A percentile compares a stretch with the other conserved stretches of the same genome.
Conservation (phyloP, 371 early-diverging fungal species). For the Funneliformis caledonium region DNA sequence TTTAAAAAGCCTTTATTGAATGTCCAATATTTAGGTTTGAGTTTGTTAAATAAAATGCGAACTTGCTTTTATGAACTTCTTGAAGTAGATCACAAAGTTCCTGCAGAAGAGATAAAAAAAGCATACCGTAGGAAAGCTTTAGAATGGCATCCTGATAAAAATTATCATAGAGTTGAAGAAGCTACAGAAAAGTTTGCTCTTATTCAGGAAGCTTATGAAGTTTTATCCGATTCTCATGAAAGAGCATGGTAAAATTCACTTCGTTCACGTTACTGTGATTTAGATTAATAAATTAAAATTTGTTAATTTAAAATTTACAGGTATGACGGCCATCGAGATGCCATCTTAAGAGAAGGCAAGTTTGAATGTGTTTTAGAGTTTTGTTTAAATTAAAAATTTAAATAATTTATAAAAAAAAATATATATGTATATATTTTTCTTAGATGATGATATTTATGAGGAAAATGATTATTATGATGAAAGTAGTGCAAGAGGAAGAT, state of each 20-base stretch:
- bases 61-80: conserved; percentile 80
- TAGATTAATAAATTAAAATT: not conserved
- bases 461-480: conserved; percentile 43
- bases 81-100: conserved; percentile 81
- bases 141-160: conserved; percentile 93
- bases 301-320: not conserved
- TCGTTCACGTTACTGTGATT: not conserved
- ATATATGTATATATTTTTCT: no score
- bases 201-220: conserved; percentile 92
- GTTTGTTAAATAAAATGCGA: conserved; percentile 1
- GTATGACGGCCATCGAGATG: conserved; percentile 84
- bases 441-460: conserved; percentile 38
- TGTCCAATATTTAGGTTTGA: no score
- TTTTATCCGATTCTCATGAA: conserved; percentile 69
- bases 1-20: no score
- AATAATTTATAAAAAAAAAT: no score
- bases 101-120: conserved; percentile 77
- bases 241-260: conserved; percentile 1
- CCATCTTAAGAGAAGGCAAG: conserved; percentile 77
- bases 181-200: conserved; percentile 85
- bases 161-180: conserved; percentile 80
- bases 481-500: conserved; percentile 42
- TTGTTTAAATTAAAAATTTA: no score
- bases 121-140: conserved; percentile 88
- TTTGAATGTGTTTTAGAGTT: conserved; percentile 34